phyloP scores from a whole-genome alignment of 129 eudicot genomes.

The Centrapalus pauciflorus region DNA sequence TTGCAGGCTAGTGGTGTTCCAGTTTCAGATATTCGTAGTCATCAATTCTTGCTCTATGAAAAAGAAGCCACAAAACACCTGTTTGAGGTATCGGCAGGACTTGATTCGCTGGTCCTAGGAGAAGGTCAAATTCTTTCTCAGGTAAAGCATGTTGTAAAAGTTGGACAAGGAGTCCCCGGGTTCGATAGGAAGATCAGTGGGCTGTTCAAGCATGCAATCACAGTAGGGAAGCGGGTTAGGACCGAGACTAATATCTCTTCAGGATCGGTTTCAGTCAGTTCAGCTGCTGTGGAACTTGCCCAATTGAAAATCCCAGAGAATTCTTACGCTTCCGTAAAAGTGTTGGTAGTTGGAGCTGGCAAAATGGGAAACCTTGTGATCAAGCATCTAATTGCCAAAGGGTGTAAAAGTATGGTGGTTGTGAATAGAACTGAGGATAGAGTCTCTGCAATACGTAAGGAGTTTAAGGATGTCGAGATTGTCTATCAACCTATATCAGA shows the following conservation, averaged over 20 bases:
- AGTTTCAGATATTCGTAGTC: slow-evolving; percentile 52
- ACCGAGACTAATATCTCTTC: slow-evolving; percentile 67
- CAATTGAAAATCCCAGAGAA: slow-evolving; percentile 53
- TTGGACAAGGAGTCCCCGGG: slow-evolving; percentile 64
- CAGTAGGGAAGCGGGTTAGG: slow-evolving; percentile 76
- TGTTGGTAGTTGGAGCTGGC: slow-evolving; percentile 84
- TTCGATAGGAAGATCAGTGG: slow-evolving; percentile 73
- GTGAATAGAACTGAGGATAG: slow-evolving; percentile 72
- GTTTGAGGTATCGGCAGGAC: slow-evolving; percentile 85
- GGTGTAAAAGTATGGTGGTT: slow-evolving; percentile 63
- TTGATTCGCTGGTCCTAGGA: slow-evolving; percentile 79
- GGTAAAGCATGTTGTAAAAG: slow-evolving; percentile 71
- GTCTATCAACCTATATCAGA: slow-evolving; percentile 50
- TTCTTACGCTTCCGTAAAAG: slow-evolving; percentile 39
- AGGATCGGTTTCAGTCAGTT: slow-evolving; percentile 89
- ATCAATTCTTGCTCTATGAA: slow-evolving; percentile 63
- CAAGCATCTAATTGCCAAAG: slow-evolving; percentile 76
- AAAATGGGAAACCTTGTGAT: slow-evolving; percentile 89
- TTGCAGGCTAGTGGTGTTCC: slow-evolving; percentile 68
- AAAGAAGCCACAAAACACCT: slow-evolving; percentile 69
- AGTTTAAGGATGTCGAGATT: slow-evolving; percentile 58
- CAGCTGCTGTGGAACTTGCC: slow-evolving; percentile 92
- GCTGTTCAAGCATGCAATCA: slow-evolving; percentile 77
- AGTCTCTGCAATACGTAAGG: slow-evolving; percentile 49
- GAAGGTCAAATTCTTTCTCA: slow-evolving; percentile 94